Evolutionary conservation across 352 stramenopile species (phyloP).

Genomic region (Nothophytophthora sp.): DNA sequence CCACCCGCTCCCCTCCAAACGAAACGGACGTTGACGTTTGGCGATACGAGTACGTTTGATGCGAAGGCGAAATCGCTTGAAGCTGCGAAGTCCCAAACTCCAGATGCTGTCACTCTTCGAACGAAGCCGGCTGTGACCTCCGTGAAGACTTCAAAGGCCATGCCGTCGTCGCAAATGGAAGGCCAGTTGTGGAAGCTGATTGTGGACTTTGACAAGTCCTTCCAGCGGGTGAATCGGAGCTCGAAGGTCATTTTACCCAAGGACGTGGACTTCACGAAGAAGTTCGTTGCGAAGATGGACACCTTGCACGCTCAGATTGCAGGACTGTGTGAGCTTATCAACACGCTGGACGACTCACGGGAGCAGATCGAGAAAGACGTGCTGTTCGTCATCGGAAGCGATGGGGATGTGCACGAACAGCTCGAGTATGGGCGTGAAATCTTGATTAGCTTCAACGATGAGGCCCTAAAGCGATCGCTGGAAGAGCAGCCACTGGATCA

Average conservation of each 20-base stretch:
- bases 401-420: constrained; percentile 77
- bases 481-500: constrained; percentile 74
- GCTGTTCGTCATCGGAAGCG: constrained; percentile 76
- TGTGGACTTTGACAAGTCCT: constrained; percentile 63
- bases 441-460: constrained; percentile 67
- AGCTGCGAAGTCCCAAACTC: constrained; percentile 7
- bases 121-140: neutral
- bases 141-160: constrained; percentile 7
- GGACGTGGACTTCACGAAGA: constrained; percentile 33
- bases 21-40: constrained; percentile 36
- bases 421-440: constrained; percentile 72
- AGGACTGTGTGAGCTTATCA: constrained; percentile 50
- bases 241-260: constrained; percentile 39
- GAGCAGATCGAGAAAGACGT: constrained; percentile 73
- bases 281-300: constrained; percentile 25
- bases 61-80: constrained; percentile 8
- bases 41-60: constrained; percentile 16
- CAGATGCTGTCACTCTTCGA: no score
- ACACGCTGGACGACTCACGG: constrained; percentile 51
- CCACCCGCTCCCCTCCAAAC: constrained; percentile 15
- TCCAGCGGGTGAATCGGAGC: constrained; percentile 47
- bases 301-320: constrained; percentile 41
- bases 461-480: constrained; percentile 55
- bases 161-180: constrained; percentile 50
- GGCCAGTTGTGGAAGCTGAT: constrained; percentile 75